Conservation (phyloP, 179 eudicot species). For the Sideroxylon spinosum region DNA sequence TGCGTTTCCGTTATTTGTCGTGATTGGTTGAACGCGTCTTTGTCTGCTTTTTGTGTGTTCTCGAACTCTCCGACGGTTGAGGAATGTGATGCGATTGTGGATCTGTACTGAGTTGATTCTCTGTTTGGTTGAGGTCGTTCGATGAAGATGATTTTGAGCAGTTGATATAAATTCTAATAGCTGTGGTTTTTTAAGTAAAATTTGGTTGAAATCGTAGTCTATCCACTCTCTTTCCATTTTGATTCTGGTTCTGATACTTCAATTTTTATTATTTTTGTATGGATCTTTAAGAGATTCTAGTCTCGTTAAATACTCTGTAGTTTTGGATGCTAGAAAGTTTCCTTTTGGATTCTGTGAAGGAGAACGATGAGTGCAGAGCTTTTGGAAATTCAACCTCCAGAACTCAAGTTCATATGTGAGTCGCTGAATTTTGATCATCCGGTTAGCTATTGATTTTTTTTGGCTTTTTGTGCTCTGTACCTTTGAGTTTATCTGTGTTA, state of each 20-base stretch:
- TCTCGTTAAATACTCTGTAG: background rate
- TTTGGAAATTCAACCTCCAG: conserved; percentile 17
- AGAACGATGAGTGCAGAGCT: conserved; percentile 14
- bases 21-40: background rate
- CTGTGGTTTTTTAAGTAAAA: background rate
- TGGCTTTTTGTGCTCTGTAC: background rate
- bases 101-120: background rate
- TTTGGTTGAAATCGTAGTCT: background rate
- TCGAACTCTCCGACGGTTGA: background rate
- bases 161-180: background rate
- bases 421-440: conserved; percentile 9
- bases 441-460: background rate
- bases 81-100: background rate
- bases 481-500: background rate
- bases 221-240: background rate
- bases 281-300: background rate
- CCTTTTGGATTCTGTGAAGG: background rate
- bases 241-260: background rate
- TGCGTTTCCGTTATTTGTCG: background rate
- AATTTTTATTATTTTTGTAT: background rate
- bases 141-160: background rate
- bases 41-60: background rate
- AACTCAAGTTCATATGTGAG: conserved; percentile 18
- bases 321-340: conserved; percentile 8
- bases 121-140: background rate